Base-by-base conservation (phyloP, 108 stramenopile genomes). In the Craspedostauros australis region DNA sequence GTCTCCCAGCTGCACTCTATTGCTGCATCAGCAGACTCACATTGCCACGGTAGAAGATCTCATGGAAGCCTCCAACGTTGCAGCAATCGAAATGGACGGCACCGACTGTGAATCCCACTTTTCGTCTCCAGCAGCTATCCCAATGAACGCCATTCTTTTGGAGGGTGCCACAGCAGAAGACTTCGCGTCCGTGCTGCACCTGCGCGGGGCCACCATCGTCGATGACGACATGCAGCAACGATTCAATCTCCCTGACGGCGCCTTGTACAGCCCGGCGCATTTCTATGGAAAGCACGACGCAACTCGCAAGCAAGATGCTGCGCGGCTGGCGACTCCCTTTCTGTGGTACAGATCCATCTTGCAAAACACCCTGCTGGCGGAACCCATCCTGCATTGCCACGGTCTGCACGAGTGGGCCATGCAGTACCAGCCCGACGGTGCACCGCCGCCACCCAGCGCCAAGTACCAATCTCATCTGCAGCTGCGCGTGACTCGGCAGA, bases 361-460 rank as follows among this genome's bases (percentile, higher is more conserved):
- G 6, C 46, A 71, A 32, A 56, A 72, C 37, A 84, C 84, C 3
- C 38, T 82, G 16, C 20, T 43, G 9, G 72, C 74, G 14, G 84
- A 91, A 16, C 94, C 96, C 1, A 57, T 93, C 24, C 51, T 93
- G 34, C 77, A 86, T 50, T 97, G 96, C 65, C 80, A 84, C 59
- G 94, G 94, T n/a, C 62, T 94, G 23, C 96, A 97, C 68, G 96
- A 97, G 60, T 97, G 94, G 94, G 96, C 96, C 19, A 97, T 97
- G 96, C 90, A 93, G 20, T 97, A 97, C 49, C 79, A 79, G 29
- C 86, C 83, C 1, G 44, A 56, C 27, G 76, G 77, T 4, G 65
- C 63, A 8, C 55, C 56, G 18, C 54, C 68, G 6, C 75, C 77
- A 5, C 64, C 65, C 3, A 76, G 74, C 55, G 76, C 61, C 3